Evolutionary conservation across 2,329 filamentous ascomycete species (phyloP).

Genomic region (Hymenoscyphus repandus): DNA sequence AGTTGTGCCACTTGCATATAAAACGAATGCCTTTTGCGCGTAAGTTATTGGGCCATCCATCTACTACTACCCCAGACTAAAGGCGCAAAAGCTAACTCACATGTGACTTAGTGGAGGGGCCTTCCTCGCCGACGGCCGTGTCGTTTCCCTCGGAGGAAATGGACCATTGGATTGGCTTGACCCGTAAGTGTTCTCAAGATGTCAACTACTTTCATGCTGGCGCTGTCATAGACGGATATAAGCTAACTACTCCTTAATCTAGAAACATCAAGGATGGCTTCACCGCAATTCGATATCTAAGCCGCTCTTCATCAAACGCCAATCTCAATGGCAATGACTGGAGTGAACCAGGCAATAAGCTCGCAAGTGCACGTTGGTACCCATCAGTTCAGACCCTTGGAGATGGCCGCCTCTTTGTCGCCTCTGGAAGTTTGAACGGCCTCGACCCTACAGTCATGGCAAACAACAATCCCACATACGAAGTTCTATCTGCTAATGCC

Average conservation of each 20-base stretch:
- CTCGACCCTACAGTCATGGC: constrained; percentile 45
- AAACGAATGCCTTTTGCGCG: constrained; percentile 57
- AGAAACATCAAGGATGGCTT: constrained; percentile 53
- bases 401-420: constrained; percentile 53
- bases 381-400: constrained; percentile 53
- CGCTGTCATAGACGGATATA: too few relatives aligned
- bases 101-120: constrained; percentile 38
- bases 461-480: constrained; percentile 62
- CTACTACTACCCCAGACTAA: too few relatives aligned
- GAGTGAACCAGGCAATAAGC: constrained; percentile 50
- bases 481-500: constrained; percentile 47
- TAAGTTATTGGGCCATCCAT: too few relatives aligned
- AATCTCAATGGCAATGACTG: constrained; percentile 44
- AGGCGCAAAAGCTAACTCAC: too few relatives aligned
- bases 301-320: constrained; percentile 40
- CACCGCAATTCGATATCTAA: constrained; percentile 49
- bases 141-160: constrained; percentile 53
- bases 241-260: too few relatives aligned
- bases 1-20: constrained; percentile 42
- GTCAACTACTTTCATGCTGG: too few relatives aligned
- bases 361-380: constrained; percentile 55
- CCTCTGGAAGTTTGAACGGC: constrained; percentile 54
- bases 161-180: constrained; percentile 50
- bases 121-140: constrained; percentile 51
- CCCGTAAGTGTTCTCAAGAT: constrained; percentile 22